These are phyloP conservation scores for Penicillium sp. DNA, from an alignment of 2,329 filamentous ascomycete species.

Conservation along the genomic window DNA sequence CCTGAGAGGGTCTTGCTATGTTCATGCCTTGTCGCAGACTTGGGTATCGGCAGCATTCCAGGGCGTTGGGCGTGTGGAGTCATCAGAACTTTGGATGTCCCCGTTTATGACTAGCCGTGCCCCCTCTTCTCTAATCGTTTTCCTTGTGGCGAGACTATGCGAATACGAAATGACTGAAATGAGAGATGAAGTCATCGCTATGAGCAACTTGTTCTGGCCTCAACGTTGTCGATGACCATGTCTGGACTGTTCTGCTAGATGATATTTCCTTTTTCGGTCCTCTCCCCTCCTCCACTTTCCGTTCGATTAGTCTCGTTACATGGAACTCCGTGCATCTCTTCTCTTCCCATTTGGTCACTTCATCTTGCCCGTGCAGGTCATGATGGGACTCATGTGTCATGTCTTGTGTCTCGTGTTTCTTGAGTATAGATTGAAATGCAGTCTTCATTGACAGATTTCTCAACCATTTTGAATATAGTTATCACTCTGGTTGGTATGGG, in stretches of 20 bases:
- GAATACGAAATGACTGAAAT: conserved; percentile 24
- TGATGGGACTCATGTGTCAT: conserved; percentile 11
- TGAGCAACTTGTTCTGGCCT: conserved; percentile 17
- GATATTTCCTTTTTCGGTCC: neutral
- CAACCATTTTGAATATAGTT: neutral
- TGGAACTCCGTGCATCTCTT: conserved; percentile 14
- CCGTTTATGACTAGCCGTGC: conserved; percentile 1
- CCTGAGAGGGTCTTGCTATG: conserved; percentile 23
- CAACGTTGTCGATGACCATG: conserved; percentile 16
- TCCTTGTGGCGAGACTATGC: conserved; percentile 18
- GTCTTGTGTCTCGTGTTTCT: neutral
- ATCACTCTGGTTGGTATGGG: neutral
- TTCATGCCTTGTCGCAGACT: conserved; percentile 21
- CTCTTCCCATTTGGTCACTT: conserved; percentile 5
- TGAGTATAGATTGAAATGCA: conserved; percentile 34
- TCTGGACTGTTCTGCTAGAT: conserved; percentile 7
- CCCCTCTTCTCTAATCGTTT: conserved; percentile 6
- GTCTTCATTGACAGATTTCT: conserved; percentile 29
- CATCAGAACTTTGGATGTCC: conserved; percentile 3
- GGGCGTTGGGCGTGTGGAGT: conserved; percentile 13
- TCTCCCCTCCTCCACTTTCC: conserved; percentile 9
- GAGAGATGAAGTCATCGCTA: conserved; percentile 24
- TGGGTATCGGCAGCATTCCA: conserved; percentile 9
- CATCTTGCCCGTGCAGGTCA: conserved; percentile 1
- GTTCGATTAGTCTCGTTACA: conserved; percentile 15